These are phyloP conservation scores for Ulmus americana DNA, from an alignment of 331 rosid species.

Conservation along the genomic window DNA sequence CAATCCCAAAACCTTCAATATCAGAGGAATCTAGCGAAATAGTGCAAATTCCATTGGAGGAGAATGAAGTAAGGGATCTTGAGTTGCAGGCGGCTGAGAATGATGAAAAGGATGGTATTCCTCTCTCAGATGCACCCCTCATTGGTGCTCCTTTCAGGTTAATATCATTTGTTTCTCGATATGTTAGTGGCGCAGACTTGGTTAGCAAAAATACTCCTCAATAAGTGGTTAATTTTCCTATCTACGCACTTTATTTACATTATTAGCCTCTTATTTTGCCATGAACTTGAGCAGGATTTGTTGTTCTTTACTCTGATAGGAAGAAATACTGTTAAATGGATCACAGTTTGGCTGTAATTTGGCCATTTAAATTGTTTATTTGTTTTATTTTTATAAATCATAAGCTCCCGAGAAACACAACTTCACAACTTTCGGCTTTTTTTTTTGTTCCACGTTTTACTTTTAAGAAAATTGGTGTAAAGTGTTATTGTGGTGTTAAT, in stretches of 20 bases:
- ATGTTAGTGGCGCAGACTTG: conserved; percentile 88
- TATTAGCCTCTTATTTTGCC: too few relatives aligned
- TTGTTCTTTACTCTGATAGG: background rate
- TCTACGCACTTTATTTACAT: background rate
- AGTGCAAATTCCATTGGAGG: conserved; percentile 59
- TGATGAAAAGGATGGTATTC: conserved; percentile 37
- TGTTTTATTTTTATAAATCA: too few relatives aligned
- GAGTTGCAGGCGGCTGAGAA: conserved; percentile 32
- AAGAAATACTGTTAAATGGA: background rate
- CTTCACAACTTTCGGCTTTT: too few relatives aligned
- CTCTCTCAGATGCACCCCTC: conserved; percentile 76
- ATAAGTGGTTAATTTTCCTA: conserved; percentile 25
- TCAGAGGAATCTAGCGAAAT: conserved; percentile 52
- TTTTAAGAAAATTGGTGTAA: too few relatives aligned
- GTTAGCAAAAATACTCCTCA: conserved; percentile 37
- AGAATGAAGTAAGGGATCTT: conserved; percentile 32
- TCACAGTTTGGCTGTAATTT: background rate
- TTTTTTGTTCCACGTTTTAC: too few relatives aligned
- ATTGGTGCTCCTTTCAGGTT: conserved; percentile 87
- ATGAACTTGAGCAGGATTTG: too few relatives aligned
- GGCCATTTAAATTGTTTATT: background rate
- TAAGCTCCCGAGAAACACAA: too few relatives aligned
- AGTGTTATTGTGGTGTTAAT: too few relatives aligned
- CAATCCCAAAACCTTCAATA: conserved; percentile 16
- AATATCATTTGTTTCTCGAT: conserved; percentile 71